A percentile compares a stretch with the other conserved stretches of the same genome.
Evolutionary conservation across 495 filamentous ascomycete genomes (phyloP).

Genomic region (Penicillium malachiteum): DNA sequence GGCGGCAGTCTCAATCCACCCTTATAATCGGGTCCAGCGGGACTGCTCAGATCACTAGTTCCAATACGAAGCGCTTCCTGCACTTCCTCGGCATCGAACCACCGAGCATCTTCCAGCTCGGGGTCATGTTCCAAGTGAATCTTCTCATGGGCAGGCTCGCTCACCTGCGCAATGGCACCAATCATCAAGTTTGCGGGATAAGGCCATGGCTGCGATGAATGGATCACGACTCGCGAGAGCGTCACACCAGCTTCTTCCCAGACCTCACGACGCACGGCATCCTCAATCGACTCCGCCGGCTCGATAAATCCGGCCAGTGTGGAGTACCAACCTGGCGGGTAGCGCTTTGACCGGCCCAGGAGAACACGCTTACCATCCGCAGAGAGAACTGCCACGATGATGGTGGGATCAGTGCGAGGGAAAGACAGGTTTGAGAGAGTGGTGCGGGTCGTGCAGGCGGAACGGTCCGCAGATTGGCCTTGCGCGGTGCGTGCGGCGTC

Average conservation of each 20-base stretch:
- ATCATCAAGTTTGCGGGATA: slow-evolving; percentile 94
- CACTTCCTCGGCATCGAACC: slow-evolving; percentile 66
- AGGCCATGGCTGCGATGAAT: slow-evolving; percentile 90
- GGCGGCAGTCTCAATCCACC: slow-evolving; percentile 71
- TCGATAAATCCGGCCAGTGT: slow-evolving; percentile 95
- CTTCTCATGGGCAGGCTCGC: slow-evolving; percentile 71
- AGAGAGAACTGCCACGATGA: slow-evolving; percentile 90
- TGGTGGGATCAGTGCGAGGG: slow-evolving; percentile 91
- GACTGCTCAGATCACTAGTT: slow-evolving; percentile 65
- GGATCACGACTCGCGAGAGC: slow-evolving; percentile 84
- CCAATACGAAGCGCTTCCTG: slow-evolving; percentile 59
- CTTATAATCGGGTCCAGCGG: slow-evolving; percentile 62
- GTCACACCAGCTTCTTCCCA: slow-evolving; percentile 92
- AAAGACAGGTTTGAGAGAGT: slow-evolving; percentile 77
- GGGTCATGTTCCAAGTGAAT: slow-evolving; percentile 84
- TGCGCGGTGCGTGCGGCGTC: slow-evolving; percentile 52
- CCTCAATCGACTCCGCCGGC: slow-evolving; percentile 91
- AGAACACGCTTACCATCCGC: slow-evolving; percentile 71
- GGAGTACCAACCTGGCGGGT: slow-evolving; percentile 80
- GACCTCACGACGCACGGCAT: slow-evolving; percentile 90
- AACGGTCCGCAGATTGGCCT: slow-evolving; percentile 49
- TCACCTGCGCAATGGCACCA: slow-evolving; percentile 80
- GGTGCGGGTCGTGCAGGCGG: slow-evolving; percentile 69
- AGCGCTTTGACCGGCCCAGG: slow-evolving; percentile 81
- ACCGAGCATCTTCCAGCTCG: slow-evolving; percentile 85